phyloP scores from a whole-genome alignment of 1,284 basidiomycete species.

The Puccinia novopanici region DNA sequence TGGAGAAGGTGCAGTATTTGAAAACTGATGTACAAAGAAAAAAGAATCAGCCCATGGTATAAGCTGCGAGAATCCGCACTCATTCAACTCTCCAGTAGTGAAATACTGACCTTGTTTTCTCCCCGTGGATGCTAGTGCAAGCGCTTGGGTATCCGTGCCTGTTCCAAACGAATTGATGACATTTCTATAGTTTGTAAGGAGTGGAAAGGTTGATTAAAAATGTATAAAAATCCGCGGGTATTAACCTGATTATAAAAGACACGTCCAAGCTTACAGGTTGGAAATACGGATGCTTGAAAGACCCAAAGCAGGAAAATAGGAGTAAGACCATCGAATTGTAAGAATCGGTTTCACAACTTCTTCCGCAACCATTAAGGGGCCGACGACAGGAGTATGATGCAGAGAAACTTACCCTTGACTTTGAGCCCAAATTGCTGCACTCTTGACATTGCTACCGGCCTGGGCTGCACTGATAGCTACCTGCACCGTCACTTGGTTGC shows the following conservation, averaged over 20 bases:
- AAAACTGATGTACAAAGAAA: too few species aligned
- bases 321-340: background rate
- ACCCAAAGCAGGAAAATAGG: background rate
- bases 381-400: background rate
- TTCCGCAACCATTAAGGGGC: background rate
- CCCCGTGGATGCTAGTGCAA: conserved; percentile 36
- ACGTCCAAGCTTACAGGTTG: conserved; percentile 7
- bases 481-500: conserved; percentile 29
- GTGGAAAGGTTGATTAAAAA: background rate
- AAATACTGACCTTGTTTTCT: conserved; percentile 23
- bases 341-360: background rate
- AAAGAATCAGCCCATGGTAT: too few species aligned
- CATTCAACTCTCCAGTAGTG: background rate
- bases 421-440: conserved; percentile 26
- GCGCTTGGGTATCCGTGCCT: conserved; percentile 42
- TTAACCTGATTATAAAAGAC: background rate
- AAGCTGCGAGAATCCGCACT: too few species aligned
- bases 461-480: background rate
- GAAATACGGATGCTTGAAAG: conserved; percentile 15
- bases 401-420: background rate
- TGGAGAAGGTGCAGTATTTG: conserved; percentile 28
- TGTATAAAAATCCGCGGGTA: background rate
- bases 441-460: conserved; percentile 16
- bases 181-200: conserved; percentile 21
- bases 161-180: conserved; percentile 35